phyloP scores from a whole-genome alignment of 768 basidiomycete species.

The Leccinum pellstonianum region DNA sequence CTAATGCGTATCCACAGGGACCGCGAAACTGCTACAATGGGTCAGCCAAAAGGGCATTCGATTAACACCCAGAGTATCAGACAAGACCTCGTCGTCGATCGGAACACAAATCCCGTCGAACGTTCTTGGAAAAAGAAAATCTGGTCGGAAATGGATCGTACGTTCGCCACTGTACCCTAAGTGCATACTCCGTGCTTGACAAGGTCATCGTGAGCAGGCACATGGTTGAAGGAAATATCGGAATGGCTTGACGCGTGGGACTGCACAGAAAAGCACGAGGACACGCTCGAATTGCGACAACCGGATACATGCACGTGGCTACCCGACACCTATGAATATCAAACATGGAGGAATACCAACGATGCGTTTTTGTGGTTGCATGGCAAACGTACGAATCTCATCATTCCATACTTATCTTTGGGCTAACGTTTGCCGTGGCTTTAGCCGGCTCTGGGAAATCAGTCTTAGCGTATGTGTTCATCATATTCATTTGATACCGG shows the following conservation, averaged over 20 bases:
- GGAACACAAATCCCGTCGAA: neutral
- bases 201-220: slow-evolving; percentile 17
- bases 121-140: neutral
- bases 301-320: neutral
- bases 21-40: neutral
- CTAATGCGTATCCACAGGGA: neutral
- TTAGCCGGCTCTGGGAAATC: neutral
- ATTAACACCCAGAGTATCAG: neutral
- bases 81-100: neutral
- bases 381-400: neutral
- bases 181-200: neutral
- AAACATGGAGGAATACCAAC: neutral
- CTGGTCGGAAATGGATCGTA: neutral
- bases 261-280: neutral
- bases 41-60: neutral
- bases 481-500: neutral
- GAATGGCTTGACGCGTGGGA: neutral
- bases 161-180: neutral
- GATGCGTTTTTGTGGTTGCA: neutral
- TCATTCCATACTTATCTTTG: neutral
- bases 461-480: neutral
- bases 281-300: neutral
- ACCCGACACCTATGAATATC: neutral
- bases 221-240: too few species aligned
- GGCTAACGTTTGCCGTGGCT: neutral